A percentile compares a stretch with the other conserved stretches of the same genome.
Conservation (phyloP, 75 land plant species). For the Larix kaempferi region DNA sequence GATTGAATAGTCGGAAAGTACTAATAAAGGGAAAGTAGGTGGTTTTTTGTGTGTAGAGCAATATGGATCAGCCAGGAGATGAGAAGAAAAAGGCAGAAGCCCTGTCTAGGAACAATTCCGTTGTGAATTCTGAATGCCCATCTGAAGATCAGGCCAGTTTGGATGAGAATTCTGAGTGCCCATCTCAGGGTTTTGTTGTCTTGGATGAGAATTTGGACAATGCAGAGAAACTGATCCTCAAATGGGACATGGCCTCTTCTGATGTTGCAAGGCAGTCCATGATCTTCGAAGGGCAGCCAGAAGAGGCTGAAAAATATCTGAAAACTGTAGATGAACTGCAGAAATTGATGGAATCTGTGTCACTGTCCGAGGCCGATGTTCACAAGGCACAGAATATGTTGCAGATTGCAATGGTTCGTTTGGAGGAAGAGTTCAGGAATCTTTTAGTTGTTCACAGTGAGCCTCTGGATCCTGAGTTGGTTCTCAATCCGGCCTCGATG, state of each 20-base stretch:
- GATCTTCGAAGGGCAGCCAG: constrained; percentile 7
- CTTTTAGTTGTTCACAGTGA: constrained; percentile 32
- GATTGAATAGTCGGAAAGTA: neutral
- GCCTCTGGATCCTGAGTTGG: constrained; percentile 14
- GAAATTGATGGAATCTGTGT: neutral
- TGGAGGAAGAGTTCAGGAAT: constrained; percentile 88
- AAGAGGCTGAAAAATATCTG: constrained; percentile 13
- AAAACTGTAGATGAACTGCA: constrained; percentile 15
- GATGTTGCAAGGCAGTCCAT: constrained; percentile 2
- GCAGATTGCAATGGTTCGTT: constrained; percentile 77
- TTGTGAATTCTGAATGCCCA: neutral
- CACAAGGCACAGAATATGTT: constrained; percentile 31
- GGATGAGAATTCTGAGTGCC: neutral
- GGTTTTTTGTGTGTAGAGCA: neutral
- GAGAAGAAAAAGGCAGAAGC: neutral
- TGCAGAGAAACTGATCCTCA: constrained; percentile 29
- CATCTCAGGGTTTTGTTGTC: neutral
- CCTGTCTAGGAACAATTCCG: neutral
- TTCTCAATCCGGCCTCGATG: neutral
- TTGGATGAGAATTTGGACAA: constrained; percentile 25
- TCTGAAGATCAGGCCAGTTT: neutral
- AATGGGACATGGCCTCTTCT: constrained; percentile 27
- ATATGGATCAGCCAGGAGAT: constrained; percentile 2
- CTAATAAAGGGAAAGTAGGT: neutral
- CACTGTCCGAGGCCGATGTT: neutral